A percentile compares a stretch with the other conserved stretches of the same genome.
These are phyloP conservation scores for Epichloe scottii DNA, from an alignment of 2,329 filamentous ascomycete species.

Conservation along the genomic window DNA sequence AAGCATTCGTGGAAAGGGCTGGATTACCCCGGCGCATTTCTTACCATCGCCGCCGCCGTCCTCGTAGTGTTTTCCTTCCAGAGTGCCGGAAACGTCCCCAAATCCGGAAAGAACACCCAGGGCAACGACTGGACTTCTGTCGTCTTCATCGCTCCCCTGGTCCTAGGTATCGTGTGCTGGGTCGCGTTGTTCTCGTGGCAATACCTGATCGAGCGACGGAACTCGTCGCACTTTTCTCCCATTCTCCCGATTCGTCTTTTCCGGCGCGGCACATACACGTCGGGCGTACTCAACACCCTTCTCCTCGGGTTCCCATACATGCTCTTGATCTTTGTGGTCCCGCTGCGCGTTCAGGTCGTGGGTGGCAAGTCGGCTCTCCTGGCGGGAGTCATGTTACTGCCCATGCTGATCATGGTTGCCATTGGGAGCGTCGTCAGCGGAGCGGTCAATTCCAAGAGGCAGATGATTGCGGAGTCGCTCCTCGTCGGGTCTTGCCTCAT, in stretches of 20 bases:
- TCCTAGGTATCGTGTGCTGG: conserved; percentile 18
- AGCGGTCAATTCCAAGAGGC: conserved; percentile 27
- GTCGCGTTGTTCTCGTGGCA: conserved; percentile 18
- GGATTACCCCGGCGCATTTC: conserved; percentile 39
- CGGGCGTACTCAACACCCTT: conserved; percentile 31
- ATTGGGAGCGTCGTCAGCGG: conserved; percentile 31
- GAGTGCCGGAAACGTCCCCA: conserved; percentile 24
- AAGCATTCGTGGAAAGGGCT: conserved; percentile 34
- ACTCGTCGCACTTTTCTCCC: conserved; percentile 18
- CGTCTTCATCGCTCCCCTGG: conserved; percentile 20
- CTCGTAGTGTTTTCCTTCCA: conserved; percentile 48
- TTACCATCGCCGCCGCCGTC: conserved; percentile 39
- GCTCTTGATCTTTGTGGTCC: conserved; percentile 35
- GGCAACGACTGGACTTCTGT: conserved; percentile 29
- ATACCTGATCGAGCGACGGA: conserved; percentile 12
- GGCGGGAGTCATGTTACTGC: conserved; percentile 38
- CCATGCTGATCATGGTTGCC: conserved; percentile 37
- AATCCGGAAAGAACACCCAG: not conserved
- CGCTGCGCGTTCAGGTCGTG: conserved; percentile 37
- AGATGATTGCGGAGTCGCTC: conserved; percentile 31
- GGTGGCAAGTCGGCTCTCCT: conserved; percentile 32
- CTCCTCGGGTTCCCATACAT: conserved; percentile 38
- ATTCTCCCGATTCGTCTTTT: conserved; percentile 37
- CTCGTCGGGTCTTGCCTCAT: conserved; percentile 29
- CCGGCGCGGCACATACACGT: conserved; percentile 31